Evolutionary conservation across 306 rosid genomes (phyloP).

Genomic region (Lathyrus oleraceus): DNA sequence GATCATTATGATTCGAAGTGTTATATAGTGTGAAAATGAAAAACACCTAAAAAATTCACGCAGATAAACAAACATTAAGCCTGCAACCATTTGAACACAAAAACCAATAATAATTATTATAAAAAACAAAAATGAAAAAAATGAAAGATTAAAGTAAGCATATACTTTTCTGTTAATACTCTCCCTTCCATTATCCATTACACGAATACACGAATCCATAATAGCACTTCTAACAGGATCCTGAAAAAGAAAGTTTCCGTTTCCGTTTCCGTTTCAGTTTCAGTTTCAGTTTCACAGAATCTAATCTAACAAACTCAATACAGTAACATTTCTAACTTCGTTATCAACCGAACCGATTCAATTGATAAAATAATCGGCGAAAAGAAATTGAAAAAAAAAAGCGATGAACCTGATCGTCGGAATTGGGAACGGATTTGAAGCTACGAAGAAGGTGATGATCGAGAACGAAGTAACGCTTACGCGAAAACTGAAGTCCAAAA

Average conservation of each 20-base stretch:
- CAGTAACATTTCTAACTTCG: neutral
- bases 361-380: neutral
- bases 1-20: slow-evolving; percentile 76
- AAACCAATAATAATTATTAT: neutral
- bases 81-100: slow-evolving; percentile 17
- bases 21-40: slow-evolving; percentile 80
- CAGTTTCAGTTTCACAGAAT: slow-evolving; percentile 16
- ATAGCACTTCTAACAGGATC: slow-evolving; percentile 82
- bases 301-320: slow-evolving; percentile 17
- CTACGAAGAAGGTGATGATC: slow-evolving; percentile 62
- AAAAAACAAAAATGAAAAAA: neutral
- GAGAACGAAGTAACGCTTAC: slow-evolving; percentile 76
- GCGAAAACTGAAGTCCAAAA: slow-evolving; percentile 69
- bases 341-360: neutral
- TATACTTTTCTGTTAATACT: slow-evolving; percentile 80
- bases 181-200: slow-evolving; percentile 83
- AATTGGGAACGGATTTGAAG: slow-evolving; percentile 69
- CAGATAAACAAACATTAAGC: slow-evolving; percentile 27
- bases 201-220: slow-evolving; percentile 79
- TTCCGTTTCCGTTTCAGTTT: neutral
- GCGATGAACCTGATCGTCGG: slow-evolving; percentile 52
- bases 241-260: slow-evolving; percentile 46
- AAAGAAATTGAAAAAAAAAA: neutral
- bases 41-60: slow-evolving; percentile 59
- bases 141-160: neutral